These are phyloP conservation scores for Kazachstania bromeliacearum DNA, from an alignment of 805 yeast species.

Conservation along the genomic window DNA sequence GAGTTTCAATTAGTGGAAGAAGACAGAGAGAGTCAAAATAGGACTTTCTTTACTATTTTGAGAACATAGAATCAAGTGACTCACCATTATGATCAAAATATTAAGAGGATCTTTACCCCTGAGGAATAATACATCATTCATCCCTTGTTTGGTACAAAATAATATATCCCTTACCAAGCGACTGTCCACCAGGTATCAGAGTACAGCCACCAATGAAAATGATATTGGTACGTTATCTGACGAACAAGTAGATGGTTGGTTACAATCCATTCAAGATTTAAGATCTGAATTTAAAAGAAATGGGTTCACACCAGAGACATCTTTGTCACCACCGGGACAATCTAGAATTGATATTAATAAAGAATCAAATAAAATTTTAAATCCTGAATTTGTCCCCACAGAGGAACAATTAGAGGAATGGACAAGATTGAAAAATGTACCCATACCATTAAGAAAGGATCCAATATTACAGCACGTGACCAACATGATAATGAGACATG, in stretches of 20 bases:
- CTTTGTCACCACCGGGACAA: constrained; percentile 35
- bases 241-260: constrained; percentile 34
- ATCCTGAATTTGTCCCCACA: constrained; percentile 44
- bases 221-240: constrained; percentile 17
- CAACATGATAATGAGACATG: constrained; percentile 86
- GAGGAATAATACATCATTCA: no score
- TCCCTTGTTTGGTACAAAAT: no score
- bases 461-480: constrained; percentile 70
- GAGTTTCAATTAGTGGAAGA: no score
- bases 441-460: constrained; percentile 55
- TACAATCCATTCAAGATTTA: constrained; percentile 32
- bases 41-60: no score
- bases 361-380: constrained; percentile 14
- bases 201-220: neutral
- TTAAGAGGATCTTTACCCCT: no score
- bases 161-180: no score
- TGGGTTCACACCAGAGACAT: constrained; percentile 33
- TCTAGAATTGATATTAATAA: constrained; percentile 28
- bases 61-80: no score
- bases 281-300: constrained; percentile 31
- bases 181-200: neutral
- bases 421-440: constrained; percentile 38
- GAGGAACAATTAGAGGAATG: constrained; percentile 54
- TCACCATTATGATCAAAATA: no score
- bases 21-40: no score